Evolutionary conservation across 305 asterid genomes (phyloP).

Genomic region (Fraxinus velutina): DNA sequence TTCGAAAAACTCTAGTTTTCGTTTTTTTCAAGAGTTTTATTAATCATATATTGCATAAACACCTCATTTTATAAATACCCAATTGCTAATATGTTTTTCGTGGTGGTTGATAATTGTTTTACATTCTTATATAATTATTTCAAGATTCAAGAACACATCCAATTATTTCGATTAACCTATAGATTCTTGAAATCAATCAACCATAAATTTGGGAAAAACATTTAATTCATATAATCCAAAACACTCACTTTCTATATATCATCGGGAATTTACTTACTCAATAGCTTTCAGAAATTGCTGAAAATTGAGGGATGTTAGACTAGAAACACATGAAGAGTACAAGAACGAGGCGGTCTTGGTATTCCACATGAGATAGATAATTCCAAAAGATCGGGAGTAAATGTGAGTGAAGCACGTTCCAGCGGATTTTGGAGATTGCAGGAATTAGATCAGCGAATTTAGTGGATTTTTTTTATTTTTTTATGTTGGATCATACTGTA

Average conservation of each 20-base stretch:
- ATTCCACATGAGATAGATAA: background rate
- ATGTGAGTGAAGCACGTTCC: background rate
- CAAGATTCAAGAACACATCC: background rate
- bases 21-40: too few species aligned
- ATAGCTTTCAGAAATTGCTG: too few species aligned
- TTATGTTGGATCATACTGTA: too few species aligned
- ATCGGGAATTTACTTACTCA: background rate
- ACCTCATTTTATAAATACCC: too few species aligned
- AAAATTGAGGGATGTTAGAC: background rate
- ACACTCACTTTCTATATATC: background rate
- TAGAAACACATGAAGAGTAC: background rate
- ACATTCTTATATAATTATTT: too few species aligned
- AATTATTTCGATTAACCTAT: background rate
- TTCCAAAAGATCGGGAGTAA: background rate
- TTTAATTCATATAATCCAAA: background rate
- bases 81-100: background rate
- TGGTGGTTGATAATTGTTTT: background rate
- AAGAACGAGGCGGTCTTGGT: background rate
- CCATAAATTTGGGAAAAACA: background rate
- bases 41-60: too few species aligned
- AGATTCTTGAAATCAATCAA: background rate
- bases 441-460: background rate
- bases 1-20: too few species aligned
- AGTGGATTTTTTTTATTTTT: too few species aligned
- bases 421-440: background rate